Conservation (phyloP, 352 stramenopile genomes). For the Bremia lactucae region DNA sequence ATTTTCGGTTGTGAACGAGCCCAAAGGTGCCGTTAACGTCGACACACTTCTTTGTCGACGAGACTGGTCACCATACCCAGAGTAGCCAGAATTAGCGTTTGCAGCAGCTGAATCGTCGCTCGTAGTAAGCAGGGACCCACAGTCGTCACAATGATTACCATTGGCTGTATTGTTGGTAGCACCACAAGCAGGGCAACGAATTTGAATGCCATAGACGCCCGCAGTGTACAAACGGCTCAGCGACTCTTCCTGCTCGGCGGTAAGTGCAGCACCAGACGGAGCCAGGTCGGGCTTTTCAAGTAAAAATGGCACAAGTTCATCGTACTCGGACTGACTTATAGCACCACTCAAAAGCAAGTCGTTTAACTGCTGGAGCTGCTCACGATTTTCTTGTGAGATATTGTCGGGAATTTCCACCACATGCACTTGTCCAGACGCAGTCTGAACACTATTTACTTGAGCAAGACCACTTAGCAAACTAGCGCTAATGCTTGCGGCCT, state of each 20-base stretch:
- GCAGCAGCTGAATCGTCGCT: constrained; percentile 45
- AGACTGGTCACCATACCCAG: constrained; percentile 33
- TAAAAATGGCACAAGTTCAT: constrained; percentile 81
- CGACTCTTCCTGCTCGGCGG: constrained; percentile 74
- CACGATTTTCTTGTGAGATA: constrained; percentile 75
- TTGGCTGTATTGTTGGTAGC: constrained; percentile 84
- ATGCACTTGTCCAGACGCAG: constrained; percentile 55
- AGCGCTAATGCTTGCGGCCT: constrained; percentile 65
- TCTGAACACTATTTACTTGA: constrained; percentile 68
- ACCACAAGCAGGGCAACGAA: constrained; percentile 76
- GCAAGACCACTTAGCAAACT: constrained; percentile 65
- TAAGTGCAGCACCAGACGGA: constrained; percentile 49
- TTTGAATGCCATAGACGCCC: constrained; percentile 77
- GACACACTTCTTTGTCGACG: constrained; percentile 44
- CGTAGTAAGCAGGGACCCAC: constrained; percentile 73
- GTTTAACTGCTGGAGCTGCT: constrained; percentile 80
- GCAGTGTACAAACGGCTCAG: constrained; percentile 66
- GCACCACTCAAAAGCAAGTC: constrained; percentile 72
- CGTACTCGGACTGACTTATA: constrained; percentile 78
- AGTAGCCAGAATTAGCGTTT: constrained; percentile 38
- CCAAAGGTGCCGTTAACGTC: constrained; percentile 57
- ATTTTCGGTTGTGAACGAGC: constrained; percentile 69
- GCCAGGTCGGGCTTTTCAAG: constrained; percentile 57
- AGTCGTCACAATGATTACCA: constrained; percentile 81
- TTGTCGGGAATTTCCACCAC: constrained; percentile 78